A percentile compares a stretch with the other conserved stretches of the same genome.
Conservation (phyloP, 495 filamentous ascomycete species). For the Apiosordaria backusii region DNA sequence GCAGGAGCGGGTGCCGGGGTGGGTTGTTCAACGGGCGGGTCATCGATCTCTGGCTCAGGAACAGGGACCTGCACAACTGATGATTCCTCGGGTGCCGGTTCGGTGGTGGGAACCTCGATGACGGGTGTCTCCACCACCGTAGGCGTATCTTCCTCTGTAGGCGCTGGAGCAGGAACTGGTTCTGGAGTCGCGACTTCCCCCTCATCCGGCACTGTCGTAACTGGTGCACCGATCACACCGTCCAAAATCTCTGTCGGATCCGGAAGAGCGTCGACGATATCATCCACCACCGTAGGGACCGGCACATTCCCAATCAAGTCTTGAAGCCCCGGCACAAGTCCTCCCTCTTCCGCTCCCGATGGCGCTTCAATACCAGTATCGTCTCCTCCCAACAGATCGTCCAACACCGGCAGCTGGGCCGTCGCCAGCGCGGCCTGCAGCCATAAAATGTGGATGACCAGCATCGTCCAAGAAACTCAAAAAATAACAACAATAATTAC, state of each 20-base stretch:
- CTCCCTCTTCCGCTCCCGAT: neutral
- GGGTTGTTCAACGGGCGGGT: neutral
- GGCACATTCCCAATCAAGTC: constrained; percentile 5
- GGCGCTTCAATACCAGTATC: neutral
- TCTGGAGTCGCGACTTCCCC: neutral
- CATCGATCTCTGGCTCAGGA: constrained; percentile 1
- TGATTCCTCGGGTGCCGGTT: constrained; percentile 3
- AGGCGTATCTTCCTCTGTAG: neutral
- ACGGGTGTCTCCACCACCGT: constrained; percentile 14
- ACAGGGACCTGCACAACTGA: constrained; percentile 7
- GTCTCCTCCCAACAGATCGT: constrained; percentile 16
- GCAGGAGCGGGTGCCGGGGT: constrained; percentile 6
- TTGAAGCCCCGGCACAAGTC: neutral
- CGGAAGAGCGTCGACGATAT: neutral
- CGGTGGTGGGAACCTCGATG: constrained; percentile 1
- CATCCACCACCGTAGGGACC: neutral
- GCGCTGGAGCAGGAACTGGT: constrained; percentile 11
- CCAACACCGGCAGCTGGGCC: constrained; percentile 23
- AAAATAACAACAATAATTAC: constrained; percentile 14
- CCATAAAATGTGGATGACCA: constrained; percentile 32
- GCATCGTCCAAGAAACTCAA: constrained; percentile 21
- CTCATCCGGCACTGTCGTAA: neutral
- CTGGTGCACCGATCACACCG: neutral
- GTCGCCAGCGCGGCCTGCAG: constrained; percentile 27
- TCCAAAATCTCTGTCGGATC: constrained; percentile 10